Conservation (phyloP, 106 monocot species). For the Triglochin maritima region DNA sequence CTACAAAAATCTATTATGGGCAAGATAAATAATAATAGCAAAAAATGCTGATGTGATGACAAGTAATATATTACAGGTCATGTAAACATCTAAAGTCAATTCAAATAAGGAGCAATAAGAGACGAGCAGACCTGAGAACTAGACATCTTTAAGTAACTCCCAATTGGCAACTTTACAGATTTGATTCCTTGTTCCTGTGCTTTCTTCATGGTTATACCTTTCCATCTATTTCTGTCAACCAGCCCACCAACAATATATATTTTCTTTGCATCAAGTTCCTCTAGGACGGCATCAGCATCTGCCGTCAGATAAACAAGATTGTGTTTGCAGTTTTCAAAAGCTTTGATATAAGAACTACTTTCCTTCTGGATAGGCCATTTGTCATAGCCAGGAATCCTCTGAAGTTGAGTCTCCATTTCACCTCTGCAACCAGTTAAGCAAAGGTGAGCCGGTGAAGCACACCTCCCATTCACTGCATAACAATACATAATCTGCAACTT, state of each 20-base stretch:
- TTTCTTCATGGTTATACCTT: slow-evolving; percentile 90
- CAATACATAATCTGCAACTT: slow-evolving; percentile 90
- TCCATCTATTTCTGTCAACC: slow-evolving; percentile 92
- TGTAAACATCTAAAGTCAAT: no score
- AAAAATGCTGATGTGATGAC: no score
- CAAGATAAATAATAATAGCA: no score
- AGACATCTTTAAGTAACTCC: slow-evolving; percentile 74
- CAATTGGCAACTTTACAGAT: slow-evolving; percentile 80
- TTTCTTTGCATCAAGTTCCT: slow-evolving; percentile 58
- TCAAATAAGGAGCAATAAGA: no score
- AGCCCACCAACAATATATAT: slow-evolving; percentile 89
- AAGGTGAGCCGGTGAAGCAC: slow-evolving; percentile 62
- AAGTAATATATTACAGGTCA: no score
- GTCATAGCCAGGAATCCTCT: slow-evolving; percentile 65
- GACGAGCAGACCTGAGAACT: slow-evolving; percentile 68
- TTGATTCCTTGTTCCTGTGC: slow-evolving; percentile 80
- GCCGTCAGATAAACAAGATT: slow-evolving; percentile 90
- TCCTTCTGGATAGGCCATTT: slow-evolving; percentile 91
- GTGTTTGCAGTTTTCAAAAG: slow-evolving; percentile 58
- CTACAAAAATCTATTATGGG: no score
- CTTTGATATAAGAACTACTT: slow-evolving; percentile 70
- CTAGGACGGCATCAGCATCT: slow-evolving; percentile 68
- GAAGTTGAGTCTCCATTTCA: slow-evolving; percentile 54
- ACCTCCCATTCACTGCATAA: slow-evolving; percentile 89
- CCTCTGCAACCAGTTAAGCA: slow-evolving; percentile 87